A percentile compares a stretch with the other conserved stretches of the same genome.
Evolutionary conservation across 2,329 filamentous ascomycete species (phyloP).

Genomic region (Verticillium tricorpus): DNA sequence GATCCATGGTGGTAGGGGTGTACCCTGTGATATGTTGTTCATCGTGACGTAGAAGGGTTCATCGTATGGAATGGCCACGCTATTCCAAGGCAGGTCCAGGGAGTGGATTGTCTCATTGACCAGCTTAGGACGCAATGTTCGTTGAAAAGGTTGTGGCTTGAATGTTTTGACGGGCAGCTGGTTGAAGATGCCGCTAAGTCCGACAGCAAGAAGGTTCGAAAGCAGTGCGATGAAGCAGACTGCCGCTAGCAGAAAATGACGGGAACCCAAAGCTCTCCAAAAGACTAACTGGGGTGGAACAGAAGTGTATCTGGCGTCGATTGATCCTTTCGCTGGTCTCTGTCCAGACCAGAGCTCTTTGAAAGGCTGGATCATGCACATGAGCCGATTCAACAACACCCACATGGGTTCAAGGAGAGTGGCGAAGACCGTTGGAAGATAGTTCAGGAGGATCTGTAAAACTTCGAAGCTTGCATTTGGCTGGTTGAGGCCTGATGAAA

Average conservation of each 20-base stretch:
- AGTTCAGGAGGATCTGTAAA: slow-evolving; percentile 35
- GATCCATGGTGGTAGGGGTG: slow-evolving; percentile 45
- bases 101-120: slow-evolving; percentile 9
- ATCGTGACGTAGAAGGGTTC: slow-evolving; percentile 29
- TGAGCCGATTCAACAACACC: slow-evolving; percentile 46
- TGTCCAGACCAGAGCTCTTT: slow-evolving; percentile 34
- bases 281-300: slow-evolving; percentile 49
- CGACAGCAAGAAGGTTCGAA: slow-evolving; percentile 48
- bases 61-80: slow-evolving; percentile 15
- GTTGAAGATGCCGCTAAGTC: slow-evolving; percentile 46
- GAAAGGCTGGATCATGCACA: slow-evolving; percentile 52
- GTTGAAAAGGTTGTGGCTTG: slow-evolving; percentile 10
- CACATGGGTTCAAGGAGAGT: slow-evolving; percentile 55
- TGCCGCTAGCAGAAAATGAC: slow-evolving; percentile 39
- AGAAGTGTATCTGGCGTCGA: slow-evolving; percentile 45
- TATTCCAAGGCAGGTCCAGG: neutral
- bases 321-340: slow-evolving; percentile 23
- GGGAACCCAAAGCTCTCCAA: slow-evolving; percentile 35
- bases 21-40: slow-evolving; percentile 39
- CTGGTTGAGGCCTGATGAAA: slow-evolving; percentile 20
- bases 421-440: slow-evolving; percentile 49
- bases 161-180: slow-evolving; percentile 18
- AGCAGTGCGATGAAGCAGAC: slow-evolving; percentile 45
- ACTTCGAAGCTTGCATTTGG: slow-evolving; percentile 28
- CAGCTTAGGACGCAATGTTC: slow-evolving; percentile 13